Conservation (phyloP, 257 asterid species). For the Pogostemon cablin region DNA sequence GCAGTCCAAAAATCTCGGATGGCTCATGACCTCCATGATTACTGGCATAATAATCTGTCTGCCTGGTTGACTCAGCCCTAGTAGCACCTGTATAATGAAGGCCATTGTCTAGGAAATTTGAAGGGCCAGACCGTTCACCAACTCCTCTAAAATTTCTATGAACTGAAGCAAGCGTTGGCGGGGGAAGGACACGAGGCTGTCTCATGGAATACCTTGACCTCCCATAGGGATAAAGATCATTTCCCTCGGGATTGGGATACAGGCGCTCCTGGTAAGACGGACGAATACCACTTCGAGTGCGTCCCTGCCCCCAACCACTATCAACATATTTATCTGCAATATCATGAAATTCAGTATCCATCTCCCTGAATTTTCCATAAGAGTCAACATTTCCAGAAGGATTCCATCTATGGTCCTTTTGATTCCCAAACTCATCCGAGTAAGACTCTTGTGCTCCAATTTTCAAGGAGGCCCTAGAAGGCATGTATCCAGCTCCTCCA, state of each 20-base stretch:
- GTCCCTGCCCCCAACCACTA: constrained; percentile 70
- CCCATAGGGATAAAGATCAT: constrained; percentile 70
- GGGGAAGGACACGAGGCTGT: constrained; percentile 96
- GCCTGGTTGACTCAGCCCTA: constrained; percentile 52
- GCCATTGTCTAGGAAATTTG: constrained; percentile 49
- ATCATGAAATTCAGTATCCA: constrained; percentile 62
- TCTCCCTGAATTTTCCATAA: constrained; percentile 59
- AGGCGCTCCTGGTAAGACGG: constrained; percentile 61
- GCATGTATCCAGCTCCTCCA: constrained; percentile 63
- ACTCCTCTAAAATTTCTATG: constrained; percentile 59
- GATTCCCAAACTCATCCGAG: constrained; percentile 67
- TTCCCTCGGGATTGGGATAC: constrained; percentile 63
- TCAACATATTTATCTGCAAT: constrained; percentile 59
- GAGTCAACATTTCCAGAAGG: constrained; percentile 59
- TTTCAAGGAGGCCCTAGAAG: constrained; percentile 55
- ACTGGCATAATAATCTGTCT: constrained; percentile 50
- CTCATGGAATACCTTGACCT: constrained; percentile 83
- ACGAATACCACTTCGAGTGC: constrained; percentile 45
- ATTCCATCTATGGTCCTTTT: constrained; percentile 70
- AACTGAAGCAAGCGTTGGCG: constrained; percentile 68
- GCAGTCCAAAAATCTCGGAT: constrained; percentile 47
- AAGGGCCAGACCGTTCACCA: constrained; percentile 50
- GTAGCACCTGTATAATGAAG: constrained; percentile 42
- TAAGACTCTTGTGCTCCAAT: constrained; percentile 56
- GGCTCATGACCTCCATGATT: constrained; percentile 55